phyloP scores from a whole-genome alignment of 306 rosid species.

The Ceratonia siliqua region DNA sequence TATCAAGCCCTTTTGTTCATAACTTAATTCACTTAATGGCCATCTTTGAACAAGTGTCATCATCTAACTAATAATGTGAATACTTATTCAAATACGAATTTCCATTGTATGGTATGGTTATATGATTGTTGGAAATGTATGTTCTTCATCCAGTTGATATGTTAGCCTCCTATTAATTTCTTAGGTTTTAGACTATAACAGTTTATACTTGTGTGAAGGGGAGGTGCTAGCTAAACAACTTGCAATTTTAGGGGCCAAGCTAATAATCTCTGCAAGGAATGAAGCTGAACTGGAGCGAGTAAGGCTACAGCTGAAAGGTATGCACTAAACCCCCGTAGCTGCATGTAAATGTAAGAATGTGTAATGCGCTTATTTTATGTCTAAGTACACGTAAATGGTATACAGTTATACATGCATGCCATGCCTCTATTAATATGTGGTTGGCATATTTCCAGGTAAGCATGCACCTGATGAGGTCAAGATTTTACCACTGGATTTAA shows the following conservation, averaged over 20 bases:
- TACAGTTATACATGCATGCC: neutral
- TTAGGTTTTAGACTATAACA: neutral
- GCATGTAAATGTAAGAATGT: conserved; percentile 6
- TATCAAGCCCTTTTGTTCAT: neutral
- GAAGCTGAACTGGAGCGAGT: conserved; percentile 83
- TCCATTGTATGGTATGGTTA: neutral
- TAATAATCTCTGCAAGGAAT: conserved; percentile 85
- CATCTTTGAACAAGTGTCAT: neutral
- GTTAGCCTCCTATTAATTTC: neutral
- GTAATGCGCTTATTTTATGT: neutral
- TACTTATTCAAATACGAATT: conserved; percentile 9
- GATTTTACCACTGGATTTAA: conserved; percentile 77
- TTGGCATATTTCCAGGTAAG: conserved; percentile 59
- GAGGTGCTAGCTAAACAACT: conserved; percentile 88
- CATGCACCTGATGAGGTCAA: conserved; percentile 72
- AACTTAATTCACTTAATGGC: neutral
- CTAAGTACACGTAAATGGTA: neutral
- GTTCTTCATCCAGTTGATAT: neutral
- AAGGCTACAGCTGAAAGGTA: conserved; percentile 71
- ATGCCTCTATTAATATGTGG: conserved; percentile 19
- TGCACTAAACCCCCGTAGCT: conserved; percentile 28
- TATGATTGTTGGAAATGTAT: conserved; percentile 13
- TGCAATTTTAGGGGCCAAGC: conserved; percentile 87
- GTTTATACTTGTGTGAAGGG: conserved; percentile 58
- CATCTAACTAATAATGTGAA: neutral